Conservation (phyloP, 192 early-diverging fungal genomes). For the Coemansia pectinata region DNA sequence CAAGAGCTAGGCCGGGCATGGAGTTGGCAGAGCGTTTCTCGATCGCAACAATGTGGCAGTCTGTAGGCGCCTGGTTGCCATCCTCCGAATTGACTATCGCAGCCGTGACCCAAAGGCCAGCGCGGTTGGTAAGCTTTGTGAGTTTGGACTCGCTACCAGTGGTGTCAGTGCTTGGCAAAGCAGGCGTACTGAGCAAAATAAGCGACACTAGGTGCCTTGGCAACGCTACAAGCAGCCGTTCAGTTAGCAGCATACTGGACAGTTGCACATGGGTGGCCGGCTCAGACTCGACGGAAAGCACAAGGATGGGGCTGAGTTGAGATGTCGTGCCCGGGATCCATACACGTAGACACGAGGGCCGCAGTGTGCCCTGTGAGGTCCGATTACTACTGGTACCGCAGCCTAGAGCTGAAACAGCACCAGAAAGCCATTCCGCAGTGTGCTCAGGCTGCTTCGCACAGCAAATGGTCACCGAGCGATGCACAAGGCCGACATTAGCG, state of each 20-base stretch:
- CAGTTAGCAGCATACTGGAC: constrained; percentile 10
- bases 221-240: constrained; percentile 4
- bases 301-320: not conserved
- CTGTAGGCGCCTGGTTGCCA: not conserved
- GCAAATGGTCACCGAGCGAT: not conserved
- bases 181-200: not conserved
- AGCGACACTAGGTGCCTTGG: constrained; percentile 4
- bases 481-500: not conserved
- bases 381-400: no score
- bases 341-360: constrained; percentile 4
- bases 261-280: not conserved
- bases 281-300: constrained; percentile 9
- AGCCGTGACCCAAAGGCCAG: constrained; percentile 1
- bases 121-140: not conserved
- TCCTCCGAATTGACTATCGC: not conserved
- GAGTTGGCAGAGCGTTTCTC: not conserved
- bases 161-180: not conserved
- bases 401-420: not conserved
- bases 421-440: not conserved
- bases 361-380: not conserved
- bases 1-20: not conserved
- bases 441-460: not conserved
- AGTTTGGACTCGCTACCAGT: not conserved
- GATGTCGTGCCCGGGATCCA: constrained; percentile 3
- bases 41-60: not conserved